phyloP scores from a whole-genome alignment of 768 basidiomycete genomes.

The Boletus subcaerulescens region DNA sequence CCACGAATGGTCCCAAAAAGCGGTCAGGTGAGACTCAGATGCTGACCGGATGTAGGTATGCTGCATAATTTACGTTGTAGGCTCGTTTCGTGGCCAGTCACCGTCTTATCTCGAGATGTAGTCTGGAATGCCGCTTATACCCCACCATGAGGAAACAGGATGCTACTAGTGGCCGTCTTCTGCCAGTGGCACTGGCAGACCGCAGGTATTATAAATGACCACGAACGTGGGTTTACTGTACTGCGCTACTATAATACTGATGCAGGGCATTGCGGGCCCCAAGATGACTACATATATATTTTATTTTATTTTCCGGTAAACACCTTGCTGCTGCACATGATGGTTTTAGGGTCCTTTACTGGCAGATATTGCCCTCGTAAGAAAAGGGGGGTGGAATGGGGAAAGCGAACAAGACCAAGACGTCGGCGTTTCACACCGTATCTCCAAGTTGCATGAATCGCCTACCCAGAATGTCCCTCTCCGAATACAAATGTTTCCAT shows the following conservation, averaged over 20 bases:
- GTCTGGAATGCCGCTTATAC: conserved; percentile 1
- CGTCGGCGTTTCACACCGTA: not conserved
- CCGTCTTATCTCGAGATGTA: not conserved
- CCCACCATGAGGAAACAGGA: conserved; percentile 3
- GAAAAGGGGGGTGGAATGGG: no score
- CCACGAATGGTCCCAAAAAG: not conserved
- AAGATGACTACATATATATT: not conserved
- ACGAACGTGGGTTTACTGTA: conserved; percentile 3
- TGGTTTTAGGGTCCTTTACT: not conserved
- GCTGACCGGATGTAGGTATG: not conserved
- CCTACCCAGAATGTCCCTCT: not conserved
- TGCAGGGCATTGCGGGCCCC: not conserved
- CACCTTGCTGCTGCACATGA: no score
- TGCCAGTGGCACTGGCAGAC: no score
- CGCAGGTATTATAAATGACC: not conserved
- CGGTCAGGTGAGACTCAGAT: not conserved
- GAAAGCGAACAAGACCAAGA: not conserved
- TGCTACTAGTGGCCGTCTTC: not conserved
- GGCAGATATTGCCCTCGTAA: not conserved
- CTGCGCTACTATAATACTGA: not conserved
- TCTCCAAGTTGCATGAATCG: not conserved
- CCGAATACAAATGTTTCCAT: no score
- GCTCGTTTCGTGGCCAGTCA: not conserved
- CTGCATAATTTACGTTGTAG: conserved; percentile 1
- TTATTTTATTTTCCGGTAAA: not conserved